Evolutionary conservation across 306 rosid genomes (phyloP).

Genomic region (Fragaria nilgerrensis): DNA sequence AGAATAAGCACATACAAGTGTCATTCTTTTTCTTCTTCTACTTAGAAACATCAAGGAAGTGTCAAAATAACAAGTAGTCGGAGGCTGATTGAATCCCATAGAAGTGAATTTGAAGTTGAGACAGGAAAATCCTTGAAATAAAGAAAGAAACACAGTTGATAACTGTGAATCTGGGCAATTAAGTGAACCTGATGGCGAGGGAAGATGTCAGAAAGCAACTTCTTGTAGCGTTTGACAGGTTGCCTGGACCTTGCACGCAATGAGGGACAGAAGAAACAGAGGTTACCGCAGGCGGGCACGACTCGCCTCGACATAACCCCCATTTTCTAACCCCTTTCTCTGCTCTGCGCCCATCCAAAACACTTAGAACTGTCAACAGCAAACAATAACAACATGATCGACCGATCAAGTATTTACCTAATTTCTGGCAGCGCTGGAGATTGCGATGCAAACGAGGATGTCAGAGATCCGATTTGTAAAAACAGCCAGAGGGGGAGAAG

Average conservation of each 20-base stretch:
- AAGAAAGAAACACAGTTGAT: too few species aligned
- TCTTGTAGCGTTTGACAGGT: slow-evolving; percentile 93
- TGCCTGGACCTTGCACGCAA: slow-evolving; percentile 90
- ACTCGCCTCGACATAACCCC: slow-evolving; percentile 99
- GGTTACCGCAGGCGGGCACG: slow-evolving; percentile 87
- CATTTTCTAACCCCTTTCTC: slow-evolving; percentile 34
- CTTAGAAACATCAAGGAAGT: not conserved
- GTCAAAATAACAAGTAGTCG: too few species aligned
- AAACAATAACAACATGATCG: too few species aligned
- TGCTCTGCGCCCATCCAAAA: too few species aligned
- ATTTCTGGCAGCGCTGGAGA: not conserved
- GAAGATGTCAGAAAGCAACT: slow-evolving; percentile 74
- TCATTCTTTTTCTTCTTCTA: not conserved
- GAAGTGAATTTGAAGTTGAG: too few species aligned
- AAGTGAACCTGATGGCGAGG: slow-evolving; percentile 52
- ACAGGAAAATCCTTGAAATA: too few species aligned
- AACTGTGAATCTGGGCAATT: too few species aligned
- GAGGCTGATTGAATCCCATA: too few species aligned
- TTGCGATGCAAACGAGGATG: not conserved
- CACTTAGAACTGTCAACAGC: too few species aligned
- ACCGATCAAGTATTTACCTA: too few species aligned
- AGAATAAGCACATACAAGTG: slow-evolving; percentile 11
- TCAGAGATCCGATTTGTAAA: not conserved
- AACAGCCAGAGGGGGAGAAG: not conserved
- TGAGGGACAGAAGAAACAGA: slow-evolving; percentile 87